Evolutionary conservation across 352 stramenopile species (phyloP).

Genomic region (Phytopythium vexans): DNA sequence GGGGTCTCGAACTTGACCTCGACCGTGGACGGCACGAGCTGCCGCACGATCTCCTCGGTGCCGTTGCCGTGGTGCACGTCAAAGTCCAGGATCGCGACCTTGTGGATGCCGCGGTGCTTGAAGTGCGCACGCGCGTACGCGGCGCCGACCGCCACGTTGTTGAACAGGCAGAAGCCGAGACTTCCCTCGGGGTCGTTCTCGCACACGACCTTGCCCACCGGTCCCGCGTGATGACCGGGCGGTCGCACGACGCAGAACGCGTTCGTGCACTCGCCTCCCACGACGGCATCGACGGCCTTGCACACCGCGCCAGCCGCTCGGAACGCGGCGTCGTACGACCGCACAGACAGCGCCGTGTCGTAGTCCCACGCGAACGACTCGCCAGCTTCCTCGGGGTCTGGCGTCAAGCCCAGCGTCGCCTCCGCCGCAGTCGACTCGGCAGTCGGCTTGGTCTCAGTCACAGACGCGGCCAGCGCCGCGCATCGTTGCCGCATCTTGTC

Average conservation of each 20-base stretch:
- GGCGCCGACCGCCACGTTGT: constrained; percentile 97
- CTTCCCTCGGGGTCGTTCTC: constrained; percentile 87
- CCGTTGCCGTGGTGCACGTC: constrained; percentile 99
- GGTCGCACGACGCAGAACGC: constrained; percentile 96
- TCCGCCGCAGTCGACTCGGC: neutral
- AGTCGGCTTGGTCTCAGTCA: constrained; percentile 13
- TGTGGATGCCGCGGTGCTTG: constrained; percentile 87
- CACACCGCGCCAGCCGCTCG: constrained; percentile 83
- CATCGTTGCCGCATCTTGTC: constrained; percentile 57
- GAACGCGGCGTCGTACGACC: constrained; percentile 72
- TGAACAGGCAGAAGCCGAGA: constrained; percentile 97
- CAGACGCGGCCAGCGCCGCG: constrained; percentile 22
- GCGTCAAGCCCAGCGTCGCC: neutral
- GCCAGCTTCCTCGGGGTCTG: constrained; percentile 31
- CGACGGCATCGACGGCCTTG: constrained; percentile 79
- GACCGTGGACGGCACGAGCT: constrained; percentile 87
- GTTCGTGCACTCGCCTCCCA: constrained; percentile 90
- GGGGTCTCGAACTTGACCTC: constrained; percentile 85
- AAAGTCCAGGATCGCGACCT: constrained; percentile 97
- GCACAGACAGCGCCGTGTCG: constrained; percentile 78
- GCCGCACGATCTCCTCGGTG: constrained; percentile 94
- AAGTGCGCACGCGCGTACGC: constrained; percentile 94
- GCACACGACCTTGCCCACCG: constrained; percentile 91
- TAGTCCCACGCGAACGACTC: constrained; percentile 52
- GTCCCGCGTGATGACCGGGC: constrained; percentile 96